These are phyloP conservation scores for Salicornia ramosissima DNA, from an alignment of 148 eudicot species.

Conservation along the genomic window DNA sequence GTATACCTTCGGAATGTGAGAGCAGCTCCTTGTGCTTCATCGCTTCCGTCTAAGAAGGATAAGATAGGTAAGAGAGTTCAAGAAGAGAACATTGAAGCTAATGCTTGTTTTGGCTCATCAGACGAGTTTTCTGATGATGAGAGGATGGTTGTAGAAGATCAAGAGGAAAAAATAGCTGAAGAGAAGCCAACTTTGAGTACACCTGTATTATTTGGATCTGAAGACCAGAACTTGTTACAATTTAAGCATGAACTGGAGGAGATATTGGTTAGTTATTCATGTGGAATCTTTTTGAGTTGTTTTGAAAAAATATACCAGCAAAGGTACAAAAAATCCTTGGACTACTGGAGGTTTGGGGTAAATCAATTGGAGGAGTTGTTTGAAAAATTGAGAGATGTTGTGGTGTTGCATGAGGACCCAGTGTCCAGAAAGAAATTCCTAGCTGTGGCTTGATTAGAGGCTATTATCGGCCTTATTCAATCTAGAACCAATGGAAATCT, in stretches of 20 bases:
- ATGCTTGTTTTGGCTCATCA: slow-evolving; percentile 47
- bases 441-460: slow-evolving; percentile 45
- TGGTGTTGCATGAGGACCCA: slow-evolving; percentile 60
- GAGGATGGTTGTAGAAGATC: slow-evolving; percentile 43
- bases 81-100: slow-evolving; percentile 38
- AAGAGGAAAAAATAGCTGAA: slow-evolving; percentile 22
- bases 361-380: slow-evolving; percentile 63
- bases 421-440: slow-evolving; percentile 57
- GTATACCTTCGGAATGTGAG: slow-evolving; percentile 48
- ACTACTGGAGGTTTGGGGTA: slow-evolving; percentile 60
- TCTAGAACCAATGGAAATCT: neutral
- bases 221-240: slow-evolving; percentile 35
- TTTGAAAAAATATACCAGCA: slow-evolving; percentile 80
- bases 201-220: slow-evolving; percentile 12
- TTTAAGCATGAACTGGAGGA: slow-evolving; percentile 87
- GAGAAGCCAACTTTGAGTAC: slow-evolving; percentile 20
- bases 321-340: slow-evolving; percentile 62
- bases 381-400: slow-evolving; percentile 75
- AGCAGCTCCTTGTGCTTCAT: slow-evolving; percentile 35
- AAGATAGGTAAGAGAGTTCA: slow-evolving; percentile 50
- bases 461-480: slow-evolving; percentile 2
- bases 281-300: slow-evolving; percentile 49
- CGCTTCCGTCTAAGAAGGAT: slow-evolving; percentile 41
- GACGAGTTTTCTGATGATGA: slow-evolving; percentile 82
- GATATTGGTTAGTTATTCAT: slow-evolving; percentile 76